These are phyloP conservation scores for Aspergillus transmontanensis DNA, from an alignment of 2,329 filamentous ascomycete species.

Conservation along the genomic window DNA sequence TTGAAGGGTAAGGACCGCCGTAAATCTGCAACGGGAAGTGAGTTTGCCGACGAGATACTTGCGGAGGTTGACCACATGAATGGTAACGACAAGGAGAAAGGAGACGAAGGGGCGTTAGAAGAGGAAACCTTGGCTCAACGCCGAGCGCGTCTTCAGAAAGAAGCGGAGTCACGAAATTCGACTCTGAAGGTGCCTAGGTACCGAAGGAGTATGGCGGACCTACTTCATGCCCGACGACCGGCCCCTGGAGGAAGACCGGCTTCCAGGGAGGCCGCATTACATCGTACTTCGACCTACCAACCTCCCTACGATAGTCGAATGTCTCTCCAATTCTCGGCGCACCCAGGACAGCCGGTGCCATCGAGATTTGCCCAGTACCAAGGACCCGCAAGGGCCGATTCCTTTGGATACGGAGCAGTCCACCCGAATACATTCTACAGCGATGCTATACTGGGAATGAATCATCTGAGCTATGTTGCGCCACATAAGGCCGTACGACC, in stretches of 20 bases:
- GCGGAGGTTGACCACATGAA: slow-evolving; percentile 41
- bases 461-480: slow-evolving; percentile 29
- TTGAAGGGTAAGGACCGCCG: slow-evolving; percentile 40
- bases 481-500: slow-evolving; percentile 34
- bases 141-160: slow-evolving; percentile 48
- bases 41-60: slow-evolving; percentile 49
- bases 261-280: slow-evolving; percentile 27
- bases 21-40: slow-evolving; percentile 35
- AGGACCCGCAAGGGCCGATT: slow-evolving; percentile 22
- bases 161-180: slow-evolving; percentile 31
- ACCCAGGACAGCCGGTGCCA: slow-evolving; percentile 21
- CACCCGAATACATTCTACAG: slow-evolving; percentile 32
- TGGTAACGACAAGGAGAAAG: slow-evolving; percentile 23
- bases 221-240: slow-evolving; percentile 57
- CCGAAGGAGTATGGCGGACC: slow-evolving; percentile 50
- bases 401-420: slow-evolving; percentile 28
- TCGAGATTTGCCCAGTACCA: slow-evolving; percentile 18
- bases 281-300: slow-evolving; percentile 20
- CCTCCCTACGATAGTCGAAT: slow-evolving; percentile 26
- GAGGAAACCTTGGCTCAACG: slow-evolving; percentile 52
- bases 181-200: slow-evolving; percentile 32
- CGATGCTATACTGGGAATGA: slow-evolving; percentile 30
- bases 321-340: slow-evolving; percentile 33
- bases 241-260: slow-evolving; percentile 31
- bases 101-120: slow-evolving; percentile 27